phyloP scores from a whole-genome alignment of 495 filamentous ascomycete species.

The Staphylotrichum longicolle region DNA sequence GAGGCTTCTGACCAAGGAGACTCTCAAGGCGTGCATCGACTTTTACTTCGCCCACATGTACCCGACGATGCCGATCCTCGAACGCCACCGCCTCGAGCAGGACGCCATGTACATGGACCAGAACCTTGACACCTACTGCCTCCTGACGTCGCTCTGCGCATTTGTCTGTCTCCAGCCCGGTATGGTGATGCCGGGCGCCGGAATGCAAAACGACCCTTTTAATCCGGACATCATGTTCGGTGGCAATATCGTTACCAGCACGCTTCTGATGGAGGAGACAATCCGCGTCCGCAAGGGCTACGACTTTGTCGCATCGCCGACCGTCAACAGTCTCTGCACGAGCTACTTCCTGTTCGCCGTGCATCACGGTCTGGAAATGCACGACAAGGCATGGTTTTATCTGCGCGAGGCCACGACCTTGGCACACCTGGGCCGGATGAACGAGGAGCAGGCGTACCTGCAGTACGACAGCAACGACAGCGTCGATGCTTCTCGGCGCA shows the following conservation, averaged over 20 bases:
- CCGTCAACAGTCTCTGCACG: conserved; percentile 66
- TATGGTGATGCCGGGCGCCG: conserved; percentile 55
- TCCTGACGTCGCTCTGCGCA: conserved; percentile 74
- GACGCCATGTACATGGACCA: conserved; percentile 62
- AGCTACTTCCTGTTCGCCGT: conserved; percentile 80
- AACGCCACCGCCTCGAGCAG: conserved; percentile 63
- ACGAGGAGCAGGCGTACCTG: conserved; percentile 59
- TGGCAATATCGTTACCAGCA: conserved; percentile 53
- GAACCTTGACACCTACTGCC: conserved; percentile 72
- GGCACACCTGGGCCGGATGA: conserved; percentile 56
- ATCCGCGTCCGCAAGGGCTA: conserved; percentile 70
- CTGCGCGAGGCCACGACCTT: conserved; percentile 69
- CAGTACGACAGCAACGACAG: conserved; percentile 51
- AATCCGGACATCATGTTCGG: conserved; percentile 53
- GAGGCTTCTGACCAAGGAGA: conserved; percentile 56
- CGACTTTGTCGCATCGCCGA: conserved; percentile 69
- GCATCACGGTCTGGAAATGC: conserved; percentile 68
- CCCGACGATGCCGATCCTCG: conserved; percentile 76
- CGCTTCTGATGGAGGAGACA: conserved; percentile 71
- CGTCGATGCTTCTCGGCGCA: conserved; percentile 52
- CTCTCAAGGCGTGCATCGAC: conserved; percentile 69
- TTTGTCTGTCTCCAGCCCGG: conserved; percentile 84
- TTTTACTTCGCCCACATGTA: conserved; percentile 85
- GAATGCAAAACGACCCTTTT: conserved; percentile 46
- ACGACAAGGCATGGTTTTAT: conserved; percentile 72